Evolutionary conservation across 352 stramenopile genomes (phyloP).

Genomic region (Globisporangium paroecandrum): DNA sequence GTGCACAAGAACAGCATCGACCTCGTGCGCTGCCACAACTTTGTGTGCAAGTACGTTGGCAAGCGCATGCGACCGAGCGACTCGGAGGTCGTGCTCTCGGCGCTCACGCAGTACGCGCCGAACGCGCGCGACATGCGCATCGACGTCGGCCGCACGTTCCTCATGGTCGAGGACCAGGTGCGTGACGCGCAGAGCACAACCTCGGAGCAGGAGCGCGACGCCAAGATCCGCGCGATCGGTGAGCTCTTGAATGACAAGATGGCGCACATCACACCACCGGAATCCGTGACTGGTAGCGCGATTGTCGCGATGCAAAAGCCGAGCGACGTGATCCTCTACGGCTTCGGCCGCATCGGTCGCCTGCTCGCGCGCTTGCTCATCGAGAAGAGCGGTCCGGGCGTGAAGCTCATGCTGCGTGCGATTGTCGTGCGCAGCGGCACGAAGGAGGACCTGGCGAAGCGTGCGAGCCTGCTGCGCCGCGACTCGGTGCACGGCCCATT

Average conservation of each 20-base stretch:
- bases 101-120: constrained; percentile 53
- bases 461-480: constrained; percentile 74
- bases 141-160: constrained; percentile 70
- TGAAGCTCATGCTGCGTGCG: constrained; percentile 85
- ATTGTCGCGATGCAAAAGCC: constrained; percentile 48
- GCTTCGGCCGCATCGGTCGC: constrained; percentile 86
- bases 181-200: constrained; percentile 39
- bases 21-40: constrained; percentile 79
- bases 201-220: constrained; percentile 31
- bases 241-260: constrained; percentile 59
- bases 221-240: constrained; percentile 47
- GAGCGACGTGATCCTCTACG: constrained; percentile 83
- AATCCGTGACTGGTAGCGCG: constrained; percentile 6
- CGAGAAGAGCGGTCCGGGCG: constrained; percentile 79
- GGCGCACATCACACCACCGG: constrained; percentile 31
- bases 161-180: constrained; percentile 61
- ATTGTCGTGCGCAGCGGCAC: constrained; percentile 86
- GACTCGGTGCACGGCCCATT: constrained; percentile 88
- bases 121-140: constrained; percentile 70
- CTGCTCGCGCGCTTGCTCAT: constrained; percentile 77
- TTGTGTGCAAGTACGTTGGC: constrained; percentile 83
- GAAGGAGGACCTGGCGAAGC: constrained; percentile 82
- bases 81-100: constrained; percentile 69
- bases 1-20: constrained; percentile 87
- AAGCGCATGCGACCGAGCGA: constrained; percentile 70